Evolutionary conservation across 2,329 filamentous ascomycete genomes (phyloP).

Genomic region (Cytospora schulzeri): DNA sequence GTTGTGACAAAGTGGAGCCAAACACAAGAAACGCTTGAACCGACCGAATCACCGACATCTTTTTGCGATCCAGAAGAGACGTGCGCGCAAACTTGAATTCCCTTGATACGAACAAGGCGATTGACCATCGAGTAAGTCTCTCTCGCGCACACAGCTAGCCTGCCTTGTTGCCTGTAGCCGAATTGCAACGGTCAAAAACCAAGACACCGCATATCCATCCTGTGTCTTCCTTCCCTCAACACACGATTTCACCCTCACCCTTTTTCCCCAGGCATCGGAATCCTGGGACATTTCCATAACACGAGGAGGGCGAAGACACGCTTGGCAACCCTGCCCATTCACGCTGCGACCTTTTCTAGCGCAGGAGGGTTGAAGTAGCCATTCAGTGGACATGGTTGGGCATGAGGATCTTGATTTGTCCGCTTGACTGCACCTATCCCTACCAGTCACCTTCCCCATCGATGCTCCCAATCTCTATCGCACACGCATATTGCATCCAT

Average conservation of each 20-base stretch:
- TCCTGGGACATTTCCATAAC: slow-evolving; percentile 18
- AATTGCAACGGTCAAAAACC: slow-evolving; percentile 4
- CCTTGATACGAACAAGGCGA: slow-evolving; percentile 6
- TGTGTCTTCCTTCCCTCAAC: slow-evolving; percentile 3
- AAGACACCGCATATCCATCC: slow-evolving; percentile 1
- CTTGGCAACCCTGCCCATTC: slow-evolving; percentile 39
- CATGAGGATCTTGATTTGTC: slow-evolving; percentile 44
- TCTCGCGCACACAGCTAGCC: slow-evolving; percentile 11
- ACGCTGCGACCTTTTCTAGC: slow-evolving; percentile 38
- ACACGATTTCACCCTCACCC: slow-evolving; percentile 7
- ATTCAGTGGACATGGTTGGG: slow-evolving; percentile 41
- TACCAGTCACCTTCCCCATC: slow-evolving; percentile 27
- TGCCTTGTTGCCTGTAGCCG: slow-evolving; percentile 11
- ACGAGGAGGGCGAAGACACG: slow-evolving; percentile 30
- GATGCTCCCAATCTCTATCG: slow-evolving; percentile 32
- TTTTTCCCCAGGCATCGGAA: slow-evolving; percentile 15
- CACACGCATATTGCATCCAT: slow-evolving; percentile 23
- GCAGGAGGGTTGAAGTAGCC: slow-evolving; percentile 39
- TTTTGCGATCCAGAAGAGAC: slow-evolving; percentile 13
- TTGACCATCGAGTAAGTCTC: slow-evolving; percentile 17
- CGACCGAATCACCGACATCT: slow-evolving; percentile 8
- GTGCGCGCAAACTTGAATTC: slow-evolving; percentile 8
- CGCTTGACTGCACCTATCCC: slow-evolving; percentile 40
- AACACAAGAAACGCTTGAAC: slow-evolving; percentile 11
- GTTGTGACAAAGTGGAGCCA: slow-evolving; percentile 22